Percentiles rank a stretch among this genome's conserved stretches.
Conservation (phyloP, 345 rosid genomes). For the Eucalyptus decipiens region DNA sequence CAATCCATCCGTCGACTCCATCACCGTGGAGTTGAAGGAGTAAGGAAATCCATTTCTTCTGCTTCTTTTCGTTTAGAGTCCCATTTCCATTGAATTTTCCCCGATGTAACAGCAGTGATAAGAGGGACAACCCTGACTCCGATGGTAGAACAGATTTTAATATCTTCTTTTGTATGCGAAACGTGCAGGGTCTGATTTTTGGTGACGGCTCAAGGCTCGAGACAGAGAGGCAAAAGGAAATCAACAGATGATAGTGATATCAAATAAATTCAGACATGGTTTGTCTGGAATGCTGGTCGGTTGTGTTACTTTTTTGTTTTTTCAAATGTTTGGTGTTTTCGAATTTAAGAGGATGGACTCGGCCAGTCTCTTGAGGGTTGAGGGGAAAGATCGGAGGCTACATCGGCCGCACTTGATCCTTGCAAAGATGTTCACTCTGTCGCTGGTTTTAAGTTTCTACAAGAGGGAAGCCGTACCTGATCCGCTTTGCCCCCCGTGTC, state of each 20-base stretch:
- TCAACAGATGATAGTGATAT: background rate
- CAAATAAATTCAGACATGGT: no score
- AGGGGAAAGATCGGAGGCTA: no score
- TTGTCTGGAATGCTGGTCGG: no score
- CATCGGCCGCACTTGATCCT: no score
- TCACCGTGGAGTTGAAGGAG: slow-evolving; percentile 44
- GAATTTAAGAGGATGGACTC: no score
- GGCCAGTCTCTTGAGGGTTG: no score
- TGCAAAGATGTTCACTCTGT: no score
- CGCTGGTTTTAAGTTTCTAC: no score
- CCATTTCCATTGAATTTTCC: background rate
- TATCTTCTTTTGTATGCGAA: background rate
- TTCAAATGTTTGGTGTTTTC: no score
- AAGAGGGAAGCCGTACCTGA: no score
- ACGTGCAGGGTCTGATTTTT: background rate
- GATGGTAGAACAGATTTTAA: background rate
- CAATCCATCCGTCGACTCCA: slow-evolving; percentile 1
- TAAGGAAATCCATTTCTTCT: background rate
- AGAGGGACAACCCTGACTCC: background rate
- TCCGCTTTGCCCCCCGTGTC: no score
- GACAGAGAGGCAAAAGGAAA: background rate
- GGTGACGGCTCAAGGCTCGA: background rate
- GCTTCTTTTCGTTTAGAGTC: slow-evolving; percentile 6
- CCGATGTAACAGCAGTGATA: background rate
- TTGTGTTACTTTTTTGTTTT: no score